Evolutionary conservation across 768 basidiomycete species (phyloP).

Genomic region (Rhodotorula graminis): DNA sequence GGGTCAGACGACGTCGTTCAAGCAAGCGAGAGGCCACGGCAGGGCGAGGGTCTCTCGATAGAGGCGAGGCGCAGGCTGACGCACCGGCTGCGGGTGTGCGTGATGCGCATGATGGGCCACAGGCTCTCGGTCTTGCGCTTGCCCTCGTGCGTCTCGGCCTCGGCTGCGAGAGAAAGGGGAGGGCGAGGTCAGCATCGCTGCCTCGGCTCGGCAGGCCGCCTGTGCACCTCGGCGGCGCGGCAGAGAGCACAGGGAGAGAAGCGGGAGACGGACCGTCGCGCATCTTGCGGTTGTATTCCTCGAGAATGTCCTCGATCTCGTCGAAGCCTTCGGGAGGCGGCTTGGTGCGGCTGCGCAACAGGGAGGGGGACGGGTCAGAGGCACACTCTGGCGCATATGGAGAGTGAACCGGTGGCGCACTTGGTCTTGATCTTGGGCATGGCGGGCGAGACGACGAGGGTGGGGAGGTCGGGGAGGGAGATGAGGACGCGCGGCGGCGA

Average conservation of each 20-base stretch:
- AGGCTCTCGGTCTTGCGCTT: conserved; percentile 88
- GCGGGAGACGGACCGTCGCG: conserved; percentile 59
- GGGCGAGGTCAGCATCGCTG: not conserved
- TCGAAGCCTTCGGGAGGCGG: conserved; percentile 92
- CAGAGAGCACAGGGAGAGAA: too few species aligned
- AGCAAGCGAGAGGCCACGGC: not conserved
- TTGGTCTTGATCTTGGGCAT: conserved; percentile 41
- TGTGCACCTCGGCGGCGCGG: too few species aligned
- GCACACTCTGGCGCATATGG: not conserved
- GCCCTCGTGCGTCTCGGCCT: conserved; percentile 97
- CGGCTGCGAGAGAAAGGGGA: conserved; percentile 46
- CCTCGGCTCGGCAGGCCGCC: too few species aligned
- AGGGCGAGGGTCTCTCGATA: too few species aligned
- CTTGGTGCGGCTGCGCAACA: conserved; percentile 62
- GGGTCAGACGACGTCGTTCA: too few species aligned
- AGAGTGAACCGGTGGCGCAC: not conserved
- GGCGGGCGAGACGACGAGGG: not conserved
- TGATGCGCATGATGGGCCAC: conserved; percentile 98
- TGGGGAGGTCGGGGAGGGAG: not conserved
- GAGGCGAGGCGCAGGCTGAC: not conserved
- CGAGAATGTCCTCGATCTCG: conserved; percentile 74
- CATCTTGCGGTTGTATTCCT: conserved; percentile 99
- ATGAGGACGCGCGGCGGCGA: not conserved
- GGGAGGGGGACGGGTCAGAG: not conserved
- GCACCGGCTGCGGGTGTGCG: conserved; percentile 73